Percentiles rank a stretch among this genome's conserved stretches.
These are phyloP conservation scores for Pinguiococcus pyrenoidosus DNA, from an alignment of 108 stramenopile species.

Conservation along the genomic window DNA sequence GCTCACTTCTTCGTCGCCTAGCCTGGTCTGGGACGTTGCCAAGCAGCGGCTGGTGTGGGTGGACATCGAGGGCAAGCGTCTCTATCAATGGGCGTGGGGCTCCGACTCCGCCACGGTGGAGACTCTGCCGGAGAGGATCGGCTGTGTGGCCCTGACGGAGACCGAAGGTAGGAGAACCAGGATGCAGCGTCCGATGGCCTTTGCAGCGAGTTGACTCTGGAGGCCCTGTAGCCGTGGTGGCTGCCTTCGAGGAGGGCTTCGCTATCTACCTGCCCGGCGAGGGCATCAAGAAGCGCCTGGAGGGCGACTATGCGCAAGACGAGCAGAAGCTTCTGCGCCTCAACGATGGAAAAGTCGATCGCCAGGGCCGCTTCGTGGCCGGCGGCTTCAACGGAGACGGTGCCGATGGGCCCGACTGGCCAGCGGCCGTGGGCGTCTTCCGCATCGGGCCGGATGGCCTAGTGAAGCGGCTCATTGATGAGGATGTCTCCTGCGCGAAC, in stretches of 20 bases:
- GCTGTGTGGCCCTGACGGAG: too few species aligned
- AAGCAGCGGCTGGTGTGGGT: too few species aligned
- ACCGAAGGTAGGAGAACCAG: too few species aligned
- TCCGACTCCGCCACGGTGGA: too few species aligned
- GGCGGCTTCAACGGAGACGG: slow-evolving; percentile 5
- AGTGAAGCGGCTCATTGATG: slow-evolving; percentile 1
- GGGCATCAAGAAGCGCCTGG: not conserved
- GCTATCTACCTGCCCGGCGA: not conserved
- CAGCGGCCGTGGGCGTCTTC: not conserved
- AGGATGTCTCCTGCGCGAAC: slow-evolving; percentile 11
- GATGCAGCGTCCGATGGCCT: too few species aligned
- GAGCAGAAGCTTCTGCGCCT: slow-evolving; percentile 12
- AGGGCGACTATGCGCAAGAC: not conserved
- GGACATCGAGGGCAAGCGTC: too few species aligned
- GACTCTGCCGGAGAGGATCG: too few species aligned
- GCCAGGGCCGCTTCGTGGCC: slow-evolving; percentile 7
- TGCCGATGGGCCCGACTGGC: slow-evolving; percentile 7
- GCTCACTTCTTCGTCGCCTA: too few species aligned
- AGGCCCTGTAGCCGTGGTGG: too few species aligned
- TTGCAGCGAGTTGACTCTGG: too few species aligned
- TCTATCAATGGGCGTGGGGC: too few species aligned
- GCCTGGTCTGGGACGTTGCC: too few species aligned
- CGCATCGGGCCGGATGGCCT: slow-evolving; percentile 1
- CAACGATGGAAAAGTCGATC: slow-evolving; percentile 8
- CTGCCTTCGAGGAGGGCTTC: slow-evolving; percentile 8